A percentile compares a stretch with the other conserved stretches of the same genome.
phyloP scores from a whole-genome alignment of 164 flowering plant genomes.

The Liriodendron chinense region DNA sequence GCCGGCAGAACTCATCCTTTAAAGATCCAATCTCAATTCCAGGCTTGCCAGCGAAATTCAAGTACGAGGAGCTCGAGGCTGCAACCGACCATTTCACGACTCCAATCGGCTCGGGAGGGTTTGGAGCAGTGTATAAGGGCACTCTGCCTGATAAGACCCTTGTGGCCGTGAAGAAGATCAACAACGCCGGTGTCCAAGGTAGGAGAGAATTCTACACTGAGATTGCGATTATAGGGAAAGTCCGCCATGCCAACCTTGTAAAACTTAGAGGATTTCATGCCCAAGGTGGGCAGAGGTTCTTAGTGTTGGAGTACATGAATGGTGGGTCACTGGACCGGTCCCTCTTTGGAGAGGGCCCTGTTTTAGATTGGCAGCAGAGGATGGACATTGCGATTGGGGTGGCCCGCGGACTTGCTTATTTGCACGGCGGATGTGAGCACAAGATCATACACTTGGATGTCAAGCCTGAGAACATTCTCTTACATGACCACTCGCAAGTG shows the following conservation, averaged over 20 bases:
- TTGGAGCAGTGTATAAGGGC: conserved; percentile 79
- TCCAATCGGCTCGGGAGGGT: conserved; percentile 77
- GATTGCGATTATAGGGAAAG: conserved; percentile 75
- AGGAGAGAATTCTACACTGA: conserved; percentile 78
- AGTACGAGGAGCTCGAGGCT: conserved; percentile 50
- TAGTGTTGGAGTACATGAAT: conserved; percentile 91
- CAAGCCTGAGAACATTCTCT: conserved; percentile 84
- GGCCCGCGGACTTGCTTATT: conserved; percentile 83
- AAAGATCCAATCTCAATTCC: conserved; percentile 57
- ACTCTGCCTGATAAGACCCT: conserved; percentile 53
- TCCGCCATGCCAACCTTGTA: conserved; percentile 83
- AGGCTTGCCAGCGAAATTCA: conserved; percentile 73
- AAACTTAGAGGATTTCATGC: conserved; percentile 73
- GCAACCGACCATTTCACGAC: conserved; percentile 66
- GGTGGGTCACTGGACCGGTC: conserved; percentile 67
- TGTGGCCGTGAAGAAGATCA: conserved; percentile 84
- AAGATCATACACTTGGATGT: conserved; percentile 86
- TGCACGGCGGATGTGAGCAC: conserved; percentile 72
- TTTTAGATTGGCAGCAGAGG: conserved; percentile 84
- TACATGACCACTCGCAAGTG: conserved; percentile 61
- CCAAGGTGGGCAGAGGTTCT: conserved; percentile 48
- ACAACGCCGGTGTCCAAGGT: conserved; percentile 57
- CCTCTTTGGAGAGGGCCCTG: conserved; percentile 64
- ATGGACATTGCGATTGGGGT: conserved; percentile 71
- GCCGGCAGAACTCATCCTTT: conserved; percentile 24